Evolutionary conservation across 352 stramenopile species (phyloP), one percentile per base, ranked within the genome.

Genomic region (Globisporangium recalcitrans): DNA sequence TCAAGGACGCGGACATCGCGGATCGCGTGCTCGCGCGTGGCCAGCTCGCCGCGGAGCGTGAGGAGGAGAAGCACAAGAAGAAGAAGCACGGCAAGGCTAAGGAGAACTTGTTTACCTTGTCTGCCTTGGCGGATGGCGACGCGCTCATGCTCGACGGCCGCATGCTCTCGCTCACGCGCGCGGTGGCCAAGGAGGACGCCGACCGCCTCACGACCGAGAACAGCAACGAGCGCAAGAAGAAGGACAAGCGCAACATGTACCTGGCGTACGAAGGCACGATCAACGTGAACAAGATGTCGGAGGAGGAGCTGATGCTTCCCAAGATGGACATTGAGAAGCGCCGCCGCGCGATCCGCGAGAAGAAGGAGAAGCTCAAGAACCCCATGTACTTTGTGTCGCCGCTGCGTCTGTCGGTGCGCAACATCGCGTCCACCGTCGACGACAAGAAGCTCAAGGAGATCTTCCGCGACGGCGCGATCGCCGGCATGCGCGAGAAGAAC

Each of bases 311-410:
- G 4, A 62, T 73, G 44, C 65, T 98, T 42, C 91, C 94, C 19
- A 88, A 96, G 61, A 80, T 86, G 68, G 96, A 99, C 70, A 93
- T 98, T 62, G 84, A 97, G 38, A 98, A 99, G 73, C 84, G 96
- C 38, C 86, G 93, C 46, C 76, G 82, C 27, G 94, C 94, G 2
- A 90, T 97, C 63, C 78, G 88, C 40, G 95, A 99, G 62, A 98
- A 98, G 78, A 98, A 96, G 71, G 86, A 93, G 36, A 99, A 99
- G 75, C 81, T 99, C 29, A 94, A 97, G 68, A 98, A 97, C 63
- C 96, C 96, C 7, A 80, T 98, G 46, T 98, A 98, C 70, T 98
- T 98, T 65, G 95, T 99, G 58, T 98, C 96, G 68, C 95, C 96
- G 2, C 71, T 87, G 65, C 88, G 96, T 60, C 77, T 99, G 6